A percentile compares a stretch with the other conserved stretches of the same genome.
Conservation (phyloP, 179 eudicot species). For the Actinidia polygama region DNA sequence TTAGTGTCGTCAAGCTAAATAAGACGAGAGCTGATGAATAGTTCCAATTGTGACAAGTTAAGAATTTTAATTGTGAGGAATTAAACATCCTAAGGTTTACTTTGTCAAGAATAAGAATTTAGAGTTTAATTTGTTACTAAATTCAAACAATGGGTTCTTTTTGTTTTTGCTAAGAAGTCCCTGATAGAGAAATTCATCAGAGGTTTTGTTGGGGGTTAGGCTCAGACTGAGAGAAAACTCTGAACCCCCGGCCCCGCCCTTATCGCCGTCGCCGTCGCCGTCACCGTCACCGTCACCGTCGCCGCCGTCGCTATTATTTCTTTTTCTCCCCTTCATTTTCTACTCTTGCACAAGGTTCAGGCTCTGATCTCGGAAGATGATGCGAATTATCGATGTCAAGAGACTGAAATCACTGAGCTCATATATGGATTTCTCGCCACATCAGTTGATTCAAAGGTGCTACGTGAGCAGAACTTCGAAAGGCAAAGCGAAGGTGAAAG, state of each 20-base stretch:
- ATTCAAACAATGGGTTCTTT: too few species aligned
- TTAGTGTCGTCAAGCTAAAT: too few species aligned
- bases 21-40: too few species aligned
- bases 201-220: too few species aligned
- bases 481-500: conserved; percentile 78
- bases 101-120: too few species aligned
- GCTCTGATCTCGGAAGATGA: conserved; percentile 22
- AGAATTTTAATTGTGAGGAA: too few species aligned
- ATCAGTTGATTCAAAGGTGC: conserved; percentile 66
- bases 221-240: too few species aligned
- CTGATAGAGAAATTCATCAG: too few species aligned
- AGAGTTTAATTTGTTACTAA: too few species aligned
- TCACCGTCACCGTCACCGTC: conserved; percentile 14
- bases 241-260: conserved; percentile 13
- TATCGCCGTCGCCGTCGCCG: not conserved
- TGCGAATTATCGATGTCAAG: conserved; percentile 29
- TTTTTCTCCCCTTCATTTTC: conserved; percentile 15
- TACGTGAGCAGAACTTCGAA: conserved; percentile 92
- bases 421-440: conserved; percentile 41
- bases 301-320: conserved; percentile 20
- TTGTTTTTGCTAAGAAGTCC: too few species aligned
- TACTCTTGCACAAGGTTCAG: not conserved
- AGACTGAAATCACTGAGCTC: conserved; percentile 37
- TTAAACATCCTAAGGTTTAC: too few species aligned
- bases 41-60: too few species aligned